Percentiles rank a stretch among this genome's conserved stretches.
Conservation (phyloP, 805 yeast species). For the Candida nonsorbophila region DNA sequence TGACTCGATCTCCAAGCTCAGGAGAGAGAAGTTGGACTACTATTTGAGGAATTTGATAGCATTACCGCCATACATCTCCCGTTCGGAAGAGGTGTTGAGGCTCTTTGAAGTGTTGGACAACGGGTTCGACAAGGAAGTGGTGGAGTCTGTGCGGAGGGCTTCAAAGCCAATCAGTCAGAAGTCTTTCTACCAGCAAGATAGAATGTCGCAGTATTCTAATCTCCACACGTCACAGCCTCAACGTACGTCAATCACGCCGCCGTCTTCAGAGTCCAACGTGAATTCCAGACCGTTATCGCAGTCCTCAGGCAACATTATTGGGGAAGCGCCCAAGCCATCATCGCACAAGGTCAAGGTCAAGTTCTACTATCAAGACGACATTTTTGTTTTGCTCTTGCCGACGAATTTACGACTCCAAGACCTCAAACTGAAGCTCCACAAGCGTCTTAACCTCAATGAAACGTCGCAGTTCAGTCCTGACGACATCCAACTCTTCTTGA, state of each 20-base stretch:
- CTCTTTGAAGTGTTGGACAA: conserved; percentile 62
- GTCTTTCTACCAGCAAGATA: conserved; percentile 45
- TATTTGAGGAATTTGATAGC: conserved; percentile 54
- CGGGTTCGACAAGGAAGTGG: conserved; percentile 54
- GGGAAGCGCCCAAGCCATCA: conserved; percentile 1
- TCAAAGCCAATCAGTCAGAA: conserved; percentile 35
- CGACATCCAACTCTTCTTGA: conserved; percentile 31
- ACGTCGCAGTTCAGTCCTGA: conserved; percentile 7
- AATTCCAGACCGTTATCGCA: conserved; percentile 6
- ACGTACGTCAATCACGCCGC: conserved; percentile 22
- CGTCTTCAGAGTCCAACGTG: conserved; percentile 16
- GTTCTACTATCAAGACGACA: conserved; percentile 75
- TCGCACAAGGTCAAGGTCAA: conserved; percentile 53
- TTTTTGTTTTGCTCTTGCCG: conserved; percentile 63
- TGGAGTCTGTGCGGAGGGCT: conserved; percentile 16
- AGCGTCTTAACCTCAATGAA: conserved; percentile 41
- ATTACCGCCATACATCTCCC: conserved; percentile 73
- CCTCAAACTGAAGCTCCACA: conserved; percentile 45
- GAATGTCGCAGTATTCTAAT: conserved; percentile 47
- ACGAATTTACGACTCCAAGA: conserved; percentile 43
- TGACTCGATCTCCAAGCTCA: conserved; percentile 55
- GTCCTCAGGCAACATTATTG: conserved; percentile 4
- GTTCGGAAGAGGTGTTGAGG: conserved; percentile 59
- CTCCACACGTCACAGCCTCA: conserved; percentile 13
- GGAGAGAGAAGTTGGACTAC: conserved; percentile 50